Evolutionary conservation across 2,329 filamentous ascomycete genomes (phyloP).

Genomic region (Aurifilum marmelostoma): DNA sequence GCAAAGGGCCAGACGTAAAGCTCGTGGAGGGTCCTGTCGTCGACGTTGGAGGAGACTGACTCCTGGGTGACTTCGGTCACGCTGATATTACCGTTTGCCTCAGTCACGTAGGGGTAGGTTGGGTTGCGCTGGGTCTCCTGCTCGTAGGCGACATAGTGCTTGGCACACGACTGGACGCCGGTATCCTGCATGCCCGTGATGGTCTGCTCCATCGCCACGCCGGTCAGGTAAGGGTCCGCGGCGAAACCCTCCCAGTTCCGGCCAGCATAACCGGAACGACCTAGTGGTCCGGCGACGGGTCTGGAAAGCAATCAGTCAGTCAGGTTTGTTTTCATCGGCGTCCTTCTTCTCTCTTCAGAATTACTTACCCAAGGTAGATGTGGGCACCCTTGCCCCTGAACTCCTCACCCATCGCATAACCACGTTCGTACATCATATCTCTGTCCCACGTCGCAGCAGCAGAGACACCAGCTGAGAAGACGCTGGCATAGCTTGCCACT

Average conservation of each 20-base stretch:
- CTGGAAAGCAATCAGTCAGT: constrained; percentile 6
- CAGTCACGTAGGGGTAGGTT: constrained; percentile 4
- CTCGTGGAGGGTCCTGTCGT: constrained; percentile 73
- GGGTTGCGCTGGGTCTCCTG: constrained; percentile 57
- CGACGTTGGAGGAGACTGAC: constrained; percentile 62
- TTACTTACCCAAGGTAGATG: constrained; percentile 59
- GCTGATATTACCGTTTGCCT: constrained; percentile 41
- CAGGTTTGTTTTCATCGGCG: not conserved
- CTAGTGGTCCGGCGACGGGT: constrained; percentile 22
- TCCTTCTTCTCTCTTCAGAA: constrained; percentile 33
- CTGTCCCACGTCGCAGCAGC: constrained; percentile 73
- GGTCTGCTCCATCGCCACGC: constrained; percentile 70
- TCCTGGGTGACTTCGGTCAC: constrained; percentile 58
- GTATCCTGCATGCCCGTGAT: constrained; percentile 77
- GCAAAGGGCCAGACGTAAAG: constrained; percentile 76
- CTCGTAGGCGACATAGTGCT: constrained; percentile 73
- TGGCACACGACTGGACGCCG: constrained; percentile 78
- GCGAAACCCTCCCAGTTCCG: constrained; percentile 68
- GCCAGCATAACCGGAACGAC: constrained; percentile 44
- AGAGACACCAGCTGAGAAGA: constrained; percentile 71
- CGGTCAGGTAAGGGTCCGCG: constrained; percentile 75
- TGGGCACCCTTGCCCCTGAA: constrained; percentile 77
- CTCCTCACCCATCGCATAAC: constrained; percentile 58
- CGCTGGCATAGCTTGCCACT: constrained; percentile 66
- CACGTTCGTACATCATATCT: constrained; percentile 57